phyloP scores from a whole-genome alignment of 2,329 filamentous ascomycete genomes.

The Trichophyton rubrum region DNA sequence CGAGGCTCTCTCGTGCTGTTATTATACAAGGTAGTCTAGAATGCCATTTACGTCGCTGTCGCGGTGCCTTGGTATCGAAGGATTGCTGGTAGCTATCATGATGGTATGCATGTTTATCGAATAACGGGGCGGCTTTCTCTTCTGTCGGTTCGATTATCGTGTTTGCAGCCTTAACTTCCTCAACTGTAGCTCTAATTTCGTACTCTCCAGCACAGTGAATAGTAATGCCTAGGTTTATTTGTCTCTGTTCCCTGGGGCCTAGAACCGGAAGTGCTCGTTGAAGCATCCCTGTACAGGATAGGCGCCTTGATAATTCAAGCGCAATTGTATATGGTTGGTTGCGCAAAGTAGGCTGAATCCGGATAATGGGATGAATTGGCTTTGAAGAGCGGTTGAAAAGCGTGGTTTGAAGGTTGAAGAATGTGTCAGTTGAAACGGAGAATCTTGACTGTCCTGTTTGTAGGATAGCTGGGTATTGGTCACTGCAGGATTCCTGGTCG shows the following conservation, averaged over 20 bases:
- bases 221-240: conserved; percentile 57
- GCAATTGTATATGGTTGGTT: conserved; percentile 59
- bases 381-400: conserved; percentile 60
- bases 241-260: conserved; percentile 44
- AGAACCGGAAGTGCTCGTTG: conserved; percentile 60
- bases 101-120: conserved; percentile 6
- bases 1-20: conserved; percentile 13
- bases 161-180: conserved; percentile 53
- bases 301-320: conserved; percentile 67
- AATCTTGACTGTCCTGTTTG: conserved; percentile 38
- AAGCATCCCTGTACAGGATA: conserved; percentile 73
- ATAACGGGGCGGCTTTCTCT: background rate
- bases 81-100: conserved; percentile 11
- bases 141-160: conserved; percentile 12
- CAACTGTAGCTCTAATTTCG: conserved; percentile 66
- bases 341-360: conserved; percentile 64
- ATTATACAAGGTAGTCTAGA: conserved; percentile 23
- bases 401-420: conserved; percentile 56
- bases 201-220: conserved; percentile 69
- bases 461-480: conserved; percentile 15
- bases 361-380: conserved; percentile 58
- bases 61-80: conserved; percentile 11
- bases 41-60: conserved; percentile 23
- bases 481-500: conserved; percentile 11
- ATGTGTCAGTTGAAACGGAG: conserved; percentile 44